Evolutionary conservation across 2,329 filamentous ascomycete genomes (phyloP), one percentile per base, ranked within the genome.

Genomic region (Hypoxylon rubiginosum): DNA sequence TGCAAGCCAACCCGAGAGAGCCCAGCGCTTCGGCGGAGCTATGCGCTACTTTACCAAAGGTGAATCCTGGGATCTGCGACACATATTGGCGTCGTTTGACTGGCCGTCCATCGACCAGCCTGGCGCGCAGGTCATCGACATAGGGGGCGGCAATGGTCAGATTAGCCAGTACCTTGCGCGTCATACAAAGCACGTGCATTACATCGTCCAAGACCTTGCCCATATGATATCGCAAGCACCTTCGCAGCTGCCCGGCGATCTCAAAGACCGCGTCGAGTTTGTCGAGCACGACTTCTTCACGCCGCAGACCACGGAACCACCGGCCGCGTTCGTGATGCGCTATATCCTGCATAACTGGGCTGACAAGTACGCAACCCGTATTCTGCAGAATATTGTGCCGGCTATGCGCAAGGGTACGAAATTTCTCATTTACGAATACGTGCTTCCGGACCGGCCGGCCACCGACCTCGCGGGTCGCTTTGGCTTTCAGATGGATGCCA

Each of bases 341-440:
- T 57, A 46, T 41, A 55, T 67, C 49, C 45, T 73, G 43, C 70
- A 73, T 51, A 68, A 72, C 54, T 72, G 67, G 62, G 51, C 66
- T 6, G 68, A 71, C 58, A 68, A 71, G 54, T 67, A 72, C 41
- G 62, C 62, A 15, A 59, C 57, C 17, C 53, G 24, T 11, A 71
- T 73, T 24, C 60, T 73, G 10, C 58, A 62, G 34, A 32, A 41
- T 15, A 62, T 65, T 9, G 57, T 71, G 15, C 68, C 70, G n/a
- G 70, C 66, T 15, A 62, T 73, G 62, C 62, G 61, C 48, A 56
- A 59, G 10, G 70, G 70, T 3, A 62, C 68, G 11, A 64, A 58
- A 30, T 15, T 70, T 15, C 48, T 70, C 6, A 57, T 70, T 19
- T 48, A 58, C 15, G 68, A 70, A 17, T 60, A 60, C 28, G 62